These are phyloP conservation scores for Calendula officinalis DNA, from an alignment of 129 eudicot species.

Conservation along the genomic window DNA sequence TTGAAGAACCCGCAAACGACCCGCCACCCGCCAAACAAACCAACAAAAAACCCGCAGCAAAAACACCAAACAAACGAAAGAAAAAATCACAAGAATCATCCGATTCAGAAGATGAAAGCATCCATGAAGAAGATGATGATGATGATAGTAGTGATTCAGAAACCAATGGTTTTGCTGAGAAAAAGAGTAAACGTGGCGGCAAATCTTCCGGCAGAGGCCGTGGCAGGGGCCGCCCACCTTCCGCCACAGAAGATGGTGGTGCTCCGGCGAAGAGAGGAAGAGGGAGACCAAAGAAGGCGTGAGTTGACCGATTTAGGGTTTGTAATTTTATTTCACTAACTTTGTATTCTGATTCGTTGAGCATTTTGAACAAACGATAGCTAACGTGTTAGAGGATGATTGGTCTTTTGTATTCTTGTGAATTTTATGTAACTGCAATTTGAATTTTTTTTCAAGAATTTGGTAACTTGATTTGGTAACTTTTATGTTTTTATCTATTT, in stretches of 20 bases:
- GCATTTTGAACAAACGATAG: conserved; percentile 5
- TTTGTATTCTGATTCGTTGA: conserved; percentile 23
- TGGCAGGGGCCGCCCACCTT: conserved; percentile 60
- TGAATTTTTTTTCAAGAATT: conserved; percentile 13
- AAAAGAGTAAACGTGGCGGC: conserved; percentile 54
- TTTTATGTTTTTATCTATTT: not conserved
- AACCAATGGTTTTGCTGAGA: conserved; percentile 43
- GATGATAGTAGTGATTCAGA: conserved; percentile 50
- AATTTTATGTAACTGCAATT: not conserved
- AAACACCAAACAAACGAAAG: conserved; percentile 63
- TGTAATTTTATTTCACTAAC: conserved; percentile 14
- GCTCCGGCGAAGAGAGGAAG: conserved; percentile 45
- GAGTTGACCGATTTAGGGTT: conserved; percentile 21
- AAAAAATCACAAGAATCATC: conserved; percentile 57
- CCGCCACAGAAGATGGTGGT: conserved; percentile 28
- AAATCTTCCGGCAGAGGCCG: conserved; percentile 61
- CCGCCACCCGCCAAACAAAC: conserved; percentile 34
- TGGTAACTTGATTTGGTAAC: not conserved
- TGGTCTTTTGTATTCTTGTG: conserved; percentile 8
- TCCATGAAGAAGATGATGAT: conserved; percentile 38
- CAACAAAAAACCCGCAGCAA: conserved; percentile 43
- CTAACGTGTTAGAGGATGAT: conserved; percentile 22
- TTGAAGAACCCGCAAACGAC: conserved; percentile 38
- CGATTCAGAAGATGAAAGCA: conserved; percentile 50
- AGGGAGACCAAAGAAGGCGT: conserved; percentile 67